Percentiles rank a stretch among this genome's conserved stretches.
Evolutionary conservation across 169 alveolate species (phyloP).

Genomic region (Babesia ovata): DNA sequence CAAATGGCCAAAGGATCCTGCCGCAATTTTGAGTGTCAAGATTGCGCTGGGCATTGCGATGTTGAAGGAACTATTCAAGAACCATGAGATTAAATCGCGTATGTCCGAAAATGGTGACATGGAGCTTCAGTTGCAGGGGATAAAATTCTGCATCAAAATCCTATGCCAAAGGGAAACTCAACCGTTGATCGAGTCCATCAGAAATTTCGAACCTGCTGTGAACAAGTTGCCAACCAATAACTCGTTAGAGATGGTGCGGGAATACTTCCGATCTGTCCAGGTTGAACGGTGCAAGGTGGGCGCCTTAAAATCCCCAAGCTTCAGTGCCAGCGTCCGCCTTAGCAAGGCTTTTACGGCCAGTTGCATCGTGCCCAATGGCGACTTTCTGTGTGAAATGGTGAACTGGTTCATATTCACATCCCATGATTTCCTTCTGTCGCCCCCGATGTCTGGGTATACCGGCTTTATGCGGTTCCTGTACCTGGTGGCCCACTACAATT

Average conservation of each 20-base stretch:
- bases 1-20: conserved; percentile 37
- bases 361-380: conserved; percentile 24
- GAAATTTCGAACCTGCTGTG: conserved; percentile 1
- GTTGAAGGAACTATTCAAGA: conserved; percentile 25
- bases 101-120: conserved; percentile 31
- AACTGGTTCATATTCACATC: conserved; percentile 23
- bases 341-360: conserved; percentile 19
- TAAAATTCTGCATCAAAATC: conserved; percentile 5
- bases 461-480: conserved; percentile 33
- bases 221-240: conserved; percentile 15
- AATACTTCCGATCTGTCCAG: conserved; percentile 5
- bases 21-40: conserved; percentile 10
- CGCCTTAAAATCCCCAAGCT: conserved; percentile 31
- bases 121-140: conserved; percentile 18
- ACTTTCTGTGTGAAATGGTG: conserved; percentile 35
- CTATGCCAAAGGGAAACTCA: conserved; percentile 27
- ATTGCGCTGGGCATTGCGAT: conserved; percentile 29
- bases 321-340: conserved; percentile 6
- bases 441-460: conserved; percentile 2
- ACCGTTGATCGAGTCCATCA: neutral
- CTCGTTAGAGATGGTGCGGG: neutral
- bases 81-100: conserved; percentile 18
- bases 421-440: conserved; percentile 13
- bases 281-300: conserved; percentile 35
- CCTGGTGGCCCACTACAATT: conserved; percentile 40